These are phyloP conservation scores for Cyberlindnera euphorbiae DNA, from an alignment of 805 yeast genomes.

Conservation along the genomic window DNA sequence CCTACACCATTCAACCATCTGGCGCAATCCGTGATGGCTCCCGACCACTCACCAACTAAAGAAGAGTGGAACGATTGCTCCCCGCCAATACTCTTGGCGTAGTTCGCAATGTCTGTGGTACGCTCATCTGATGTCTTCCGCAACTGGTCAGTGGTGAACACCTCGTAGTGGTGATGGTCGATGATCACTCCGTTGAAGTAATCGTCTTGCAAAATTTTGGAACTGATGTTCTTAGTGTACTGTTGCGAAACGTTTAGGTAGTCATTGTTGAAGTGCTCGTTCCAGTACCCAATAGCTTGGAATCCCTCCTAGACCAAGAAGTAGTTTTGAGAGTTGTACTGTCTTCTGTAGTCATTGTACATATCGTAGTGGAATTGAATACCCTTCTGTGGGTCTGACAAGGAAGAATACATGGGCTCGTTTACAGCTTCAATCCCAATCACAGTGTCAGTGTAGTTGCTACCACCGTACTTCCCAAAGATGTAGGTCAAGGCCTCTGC, in stretches of 20 bases:
- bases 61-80: slow-evolving; percentile 42
- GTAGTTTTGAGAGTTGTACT: slow-evolving; percentile 28
- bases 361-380: slow-evolving; percentile 30
- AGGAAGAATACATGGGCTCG: slow-evolving; percentile 60
- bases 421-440: slow-evolving; percentile 67
- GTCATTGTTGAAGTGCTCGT: slow-evolving; percentile 35
- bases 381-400: slow-evolving; percentile 34
- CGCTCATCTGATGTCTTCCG: slow-evolving; percentile 33
- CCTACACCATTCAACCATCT: slow-evolving; percentile 68
- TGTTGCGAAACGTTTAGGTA: slow-evolving; percentile 26
- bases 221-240: slow-evolving; percentile 24
- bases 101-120: slow-evolving; percentile 29
- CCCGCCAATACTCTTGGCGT: slow-evolving; percentile 25
- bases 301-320: slow-evolving; percentile 68
- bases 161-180: slow-evolving; percentile 92
- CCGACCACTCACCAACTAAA: slow-evolving; percentile 68
- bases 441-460: slow-evolving; percentile 48
- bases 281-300: slow-evolving; percentile 50
- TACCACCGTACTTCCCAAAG: slow-evolving; percentile 46
- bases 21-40: slow-evolving; percentile 68
- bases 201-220: slow-evolving; percentile 9
- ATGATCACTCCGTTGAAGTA: slow-evolving; percentile 58
- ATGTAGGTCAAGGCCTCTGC: slow-evolving; percentile 45
- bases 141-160: slow-evolving; percentile 65
- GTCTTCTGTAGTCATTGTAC: slow-evolving; percentile 25